Base-by-base conservation (phyloP, 2,329 filamentous ascomycete species). In the Fusarium annulatum region DNA sequence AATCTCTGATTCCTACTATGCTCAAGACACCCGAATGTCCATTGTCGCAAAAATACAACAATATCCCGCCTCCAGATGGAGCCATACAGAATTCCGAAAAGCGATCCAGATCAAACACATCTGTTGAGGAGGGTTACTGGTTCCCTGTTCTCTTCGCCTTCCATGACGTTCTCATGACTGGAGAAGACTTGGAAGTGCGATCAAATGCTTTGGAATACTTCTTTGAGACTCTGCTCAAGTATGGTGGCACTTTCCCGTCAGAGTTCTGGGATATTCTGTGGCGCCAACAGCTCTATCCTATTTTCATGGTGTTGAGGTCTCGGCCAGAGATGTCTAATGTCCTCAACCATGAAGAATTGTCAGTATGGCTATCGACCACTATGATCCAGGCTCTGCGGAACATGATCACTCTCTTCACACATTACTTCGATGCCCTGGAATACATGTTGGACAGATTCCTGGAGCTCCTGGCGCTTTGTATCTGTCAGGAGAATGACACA, bases 231-330 rank as follows among this genome's bases (percentile, higher is more conserved):
- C 87, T 99, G 11, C 92, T 97, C 66, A 91, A 90, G 71, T 96
- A 98, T 76, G 96, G 97, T 41, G 93, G 94, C 23, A 93, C 94
- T 75, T 99, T 98, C 78, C 95, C 96, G 7, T 87, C 92, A 3
- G 94, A 97, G 61, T 99, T 99, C 81, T 99, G 96, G 96, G 96
- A 99, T 81, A 97, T 96, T 23, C 88, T 99, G 1, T 99, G 96
- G 95, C 91, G 96, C 56, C 96, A 99, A 81, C 90, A 99, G 67
- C 88, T 99, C 3, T 98, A 97, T 77, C 97, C 96, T 2, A 99
- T 99, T 76, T 99, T 99, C 84, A 95, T 98, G 88, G 97, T 99
- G 5, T 85, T 99, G 48, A 95, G 97, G 75, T 98, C 96, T 23
- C 94, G 96, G 73, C 97, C 96, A 0, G 96, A 99, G 81, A 97